Percentiles rank a stretch among this genome's conserved stretches.
These are phyloP conservation scores for Candida anutae DNA, from an alignment of 1,139 yeast genomes.

Conservation along the genomic window DNA sequence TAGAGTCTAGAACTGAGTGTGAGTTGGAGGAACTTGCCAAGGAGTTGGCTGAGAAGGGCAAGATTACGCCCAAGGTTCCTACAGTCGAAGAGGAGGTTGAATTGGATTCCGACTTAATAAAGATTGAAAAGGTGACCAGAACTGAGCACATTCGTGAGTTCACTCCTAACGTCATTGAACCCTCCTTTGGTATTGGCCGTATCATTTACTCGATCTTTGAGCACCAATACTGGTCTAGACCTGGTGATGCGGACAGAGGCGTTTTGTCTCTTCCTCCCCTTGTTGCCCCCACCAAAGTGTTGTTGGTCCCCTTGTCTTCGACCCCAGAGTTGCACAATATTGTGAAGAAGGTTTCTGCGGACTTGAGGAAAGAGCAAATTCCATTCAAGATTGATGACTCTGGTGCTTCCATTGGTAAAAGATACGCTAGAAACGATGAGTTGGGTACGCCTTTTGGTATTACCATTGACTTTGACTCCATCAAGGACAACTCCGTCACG, in stretches of 20 bases:
- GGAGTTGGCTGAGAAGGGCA: constrained; percentile 57
- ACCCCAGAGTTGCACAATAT: constrained; percentile 76
- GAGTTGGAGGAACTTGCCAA: constrained; percentile 72
- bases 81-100: constrained; percentile 59
- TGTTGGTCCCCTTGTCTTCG: constrained; percentile 88
- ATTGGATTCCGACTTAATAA: constrained; percentile 62
- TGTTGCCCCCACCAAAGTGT: constrained; percentile 96
- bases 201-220: constrained; percentile 88
- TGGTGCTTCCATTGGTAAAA: constrained; percentile 95
- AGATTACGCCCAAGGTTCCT: constrained; percentile 55
- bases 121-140: constrained; percentile 69
- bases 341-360: constrained; percentile 58
- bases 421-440: constrained; percentile 98
- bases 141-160: constrained; percentile 91
- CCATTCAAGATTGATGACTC: constrained; percentile 97
- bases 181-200: constrained; percentile 99
- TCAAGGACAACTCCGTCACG: constrained; percentile 84
- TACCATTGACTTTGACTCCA: constrained; percentile 93
- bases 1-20: constrained; percentile 69
- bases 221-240: constrained; percentile 93
- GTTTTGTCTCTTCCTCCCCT: constrained; percentile 90
- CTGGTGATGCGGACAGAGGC: constrained; percentile 85
- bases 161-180: constrained; percentile 97
- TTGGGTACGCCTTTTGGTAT: constrained; percentile 99
- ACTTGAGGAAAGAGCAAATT: constrained; percentile 72